Conservation (phyloP, 2,329 filamentous ascomycete species). For the Claviceps sorghi region DNA sequence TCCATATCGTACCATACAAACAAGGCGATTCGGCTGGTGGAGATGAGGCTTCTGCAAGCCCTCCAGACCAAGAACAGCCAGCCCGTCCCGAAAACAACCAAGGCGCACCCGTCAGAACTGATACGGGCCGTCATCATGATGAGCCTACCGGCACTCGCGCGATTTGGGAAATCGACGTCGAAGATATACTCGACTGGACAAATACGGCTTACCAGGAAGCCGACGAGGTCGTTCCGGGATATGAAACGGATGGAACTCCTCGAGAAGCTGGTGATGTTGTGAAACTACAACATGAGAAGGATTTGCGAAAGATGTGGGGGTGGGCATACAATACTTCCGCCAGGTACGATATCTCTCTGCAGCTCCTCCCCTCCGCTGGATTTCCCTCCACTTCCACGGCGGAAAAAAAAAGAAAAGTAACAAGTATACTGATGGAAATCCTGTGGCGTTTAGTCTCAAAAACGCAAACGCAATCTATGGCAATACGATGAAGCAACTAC, state of each 20-base stretch:
- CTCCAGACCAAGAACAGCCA: background rate
- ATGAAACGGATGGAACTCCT: slow-evolving; percentile 22
- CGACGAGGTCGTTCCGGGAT: slow-evolving; percentile 21
- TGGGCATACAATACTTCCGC: slow-evolving; percentile 25
- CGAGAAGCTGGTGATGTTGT: slow-evolving; percentile 19
- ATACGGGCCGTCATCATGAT: slow-evolving; percentile 6
- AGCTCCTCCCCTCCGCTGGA: background rate
- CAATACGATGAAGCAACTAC: slow-evolving; percentile 35
- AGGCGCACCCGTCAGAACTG: background rate
- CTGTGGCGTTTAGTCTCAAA: slow-evolving; percentile 18
- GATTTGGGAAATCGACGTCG: slow-evolving; percentile 21
- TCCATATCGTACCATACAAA: slow-evolving; percentile 21
- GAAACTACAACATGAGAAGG: slow-evolving; percentile 26
- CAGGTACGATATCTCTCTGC: no score
- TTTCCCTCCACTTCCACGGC: background rate
- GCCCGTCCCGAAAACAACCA: background rate
- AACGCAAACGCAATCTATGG: slow-evolving; percentile 41
- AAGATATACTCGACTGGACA: slow-evolving; percentile 21
- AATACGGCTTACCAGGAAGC: slow-evolving; percentile 22
- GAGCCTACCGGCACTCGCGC: slow-evolving; percentile 9
- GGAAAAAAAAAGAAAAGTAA: background rate
- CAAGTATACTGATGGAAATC: background rate
- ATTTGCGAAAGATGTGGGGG: slow-evolving; percentile 26
- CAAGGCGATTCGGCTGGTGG: slow-evolving; percentile 4
- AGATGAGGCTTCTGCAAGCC: background rate